A percentile compares a stretch with the other conserved stretches of the same genome.
phyloP scores from a whole-genome alignment of 768 basidiomycete species.

The Amanita rubescens region DNA sequence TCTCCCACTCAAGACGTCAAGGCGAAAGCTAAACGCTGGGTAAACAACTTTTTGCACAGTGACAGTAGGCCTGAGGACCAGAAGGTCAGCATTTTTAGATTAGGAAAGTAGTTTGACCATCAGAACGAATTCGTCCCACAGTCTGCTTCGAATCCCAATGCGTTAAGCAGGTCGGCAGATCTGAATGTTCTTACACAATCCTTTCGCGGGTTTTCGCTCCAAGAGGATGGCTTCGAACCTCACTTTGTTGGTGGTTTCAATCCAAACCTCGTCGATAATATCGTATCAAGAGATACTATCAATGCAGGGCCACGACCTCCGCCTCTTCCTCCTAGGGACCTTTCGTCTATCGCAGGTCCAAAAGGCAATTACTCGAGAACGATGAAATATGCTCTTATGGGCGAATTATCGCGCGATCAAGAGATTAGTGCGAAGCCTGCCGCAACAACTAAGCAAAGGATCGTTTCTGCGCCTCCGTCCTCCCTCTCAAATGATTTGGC shows the following conservation, averaged over 20 bases:
- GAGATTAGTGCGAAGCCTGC: not conserved
- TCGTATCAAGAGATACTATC: slow-evolving; percentile 11
- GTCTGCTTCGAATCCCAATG: not conserved
- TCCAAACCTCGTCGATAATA: slow-evolving; percentile 14
- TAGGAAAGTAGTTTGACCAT: not conserved
- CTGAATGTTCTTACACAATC: slow-evolving; percentile 15
- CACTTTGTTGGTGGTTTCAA: slow-evolving; percentile 48
- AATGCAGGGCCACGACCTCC: slow-evolving; percentile 30
- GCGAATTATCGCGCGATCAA: not conserved
- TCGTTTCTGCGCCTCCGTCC: slow-evolving; percentile 15
- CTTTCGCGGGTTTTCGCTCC: slow-evolving; percentile 22
- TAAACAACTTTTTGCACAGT: not conserved
- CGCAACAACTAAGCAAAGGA: not conserved
- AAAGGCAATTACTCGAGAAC: slow-evolving; percentile 27
- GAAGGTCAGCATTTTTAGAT: not conserved
- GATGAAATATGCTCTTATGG: slow-evolving; percentile 31
- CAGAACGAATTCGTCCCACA: not conserved
- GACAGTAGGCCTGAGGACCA: not conserved
- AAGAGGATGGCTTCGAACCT: slow-evolving; percentile 4
- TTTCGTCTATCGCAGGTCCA: not conserved
- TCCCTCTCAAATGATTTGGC: slow-evolving; percentile 7
- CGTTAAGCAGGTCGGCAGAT: not conserved
- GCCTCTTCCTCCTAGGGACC: slow-evolving; percentile 10
- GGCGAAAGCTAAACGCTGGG: slow-evolving; percentile 11
- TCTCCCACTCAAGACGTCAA: slow-evolving; percentile 8